Percentiles rank a stretch among this genome's conserved stretches.
phyloP scores from a whole-genome alignment of 2,329 filamentous ascomycete genomes.

The Alternaria dauci region DNA sequence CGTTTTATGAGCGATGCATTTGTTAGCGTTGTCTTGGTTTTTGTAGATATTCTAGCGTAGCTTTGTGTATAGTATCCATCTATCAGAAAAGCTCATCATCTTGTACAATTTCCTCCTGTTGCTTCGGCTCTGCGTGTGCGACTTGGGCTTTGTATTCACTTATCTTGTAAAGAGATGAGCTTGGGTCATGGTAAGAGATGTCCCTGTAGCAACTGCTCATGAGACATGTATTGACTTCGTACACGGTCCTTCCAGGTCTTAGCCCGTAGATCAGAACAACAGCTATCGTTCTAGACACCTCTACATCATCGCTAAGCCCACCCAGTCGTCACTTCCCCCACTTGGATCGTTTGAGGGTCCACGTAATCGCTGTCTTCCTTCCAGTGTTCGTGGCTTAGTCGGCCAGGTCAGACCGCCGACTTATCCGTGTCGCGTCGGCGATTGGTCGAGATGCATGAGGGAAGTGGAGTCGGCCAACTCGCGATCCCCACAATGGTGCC shows the following conservation, averaged over 20 bases:
- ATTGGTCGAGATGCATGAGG: slow-evolving; percentile 3
- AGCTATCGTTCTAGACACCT: background rate
- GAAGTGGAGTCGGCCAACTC: slow-evolving; percentile 10
- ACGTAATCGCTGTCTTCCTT: slow-evolving; percentile 11
- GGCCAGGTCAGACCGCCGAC: background rate
- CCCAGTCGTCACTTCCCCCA: background rate
- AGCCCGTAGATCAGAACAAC: background rate
- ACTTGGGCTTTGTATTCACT: background rate
- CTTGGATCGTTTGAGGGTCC: background rate
- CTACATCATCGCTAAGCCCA: background rate
- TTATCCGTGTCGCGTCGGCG: slow-evolving; percentile 4
- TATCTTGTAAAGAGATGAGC: background rate
- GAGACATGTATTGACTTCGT: too few relatives aligned
- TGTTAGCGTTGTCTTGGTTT: slow-evolving; percentile 2
- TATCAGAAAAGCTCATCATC: background rate
- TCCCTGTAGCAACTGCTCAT: too few relatives aligned
- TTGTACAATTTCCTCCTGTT: background rate
- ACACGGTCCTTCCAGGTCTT: background rate
- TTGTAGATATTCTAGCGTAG: background rate
- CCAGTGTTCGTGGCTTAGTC: slow-evolving; percentile 5
- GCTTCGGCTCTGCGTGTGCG: background rate
- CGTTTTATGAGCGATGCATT: slow-evolving; percentile 16
- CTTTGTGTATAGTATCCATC: background rate
- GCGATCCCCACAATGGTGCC: background rate
- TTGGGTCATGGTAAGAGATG: background rate